phyloP scores from a whole-genome alignment of 345 rosid genomes.

The Dipteronia dyeriana region DNA sequence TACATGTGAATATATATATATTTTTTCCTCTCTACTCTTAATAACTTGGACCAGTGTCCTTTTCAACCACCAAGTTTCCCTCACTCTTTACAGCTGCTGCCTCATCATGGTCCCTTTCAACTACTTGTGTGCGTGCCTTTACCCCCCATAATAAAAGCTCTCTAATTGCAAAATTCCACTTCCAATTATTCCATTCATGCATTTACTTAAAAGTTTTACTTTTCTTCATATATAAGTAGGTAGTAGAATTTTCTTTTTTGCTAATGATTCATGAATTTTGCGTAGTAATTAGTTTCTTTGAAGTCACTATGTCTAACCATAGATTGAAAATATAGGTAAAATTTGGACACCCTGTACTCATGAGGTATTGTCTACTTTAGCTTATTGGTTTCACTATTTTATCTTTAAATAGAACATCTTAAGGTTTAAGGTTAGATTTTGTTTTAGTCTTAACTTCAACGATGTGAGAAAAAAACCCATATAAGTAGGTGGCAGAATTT shows the following conservation, averaged over 20 bases:
- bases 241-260: background rate
- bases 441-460: no score
- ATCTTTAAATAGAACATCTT: no score
- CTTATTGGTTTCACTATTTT: no score
- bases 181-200: background rate
- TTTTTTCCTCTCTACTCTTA: conserved; percentile 8
- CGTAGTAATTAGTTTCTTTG: background rate
- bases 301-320: background rate
- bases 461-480: no score
- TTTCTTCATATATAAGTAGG: background rate
- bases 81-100: conserved; percentile 28
- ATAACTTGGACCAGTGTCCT: conserved; percentile 18
- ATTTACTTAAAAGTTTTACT: background rate
- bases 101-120: conserved; percentile 27
- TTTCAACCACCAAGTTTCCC: conserved; percentile 17
- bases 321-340: no score
- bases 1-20: background rate
- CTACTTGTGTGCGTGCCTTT: conserved; percentile 7
- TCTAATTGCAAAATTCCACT: background rate
- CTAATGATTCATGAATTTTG: background rate
- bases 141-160: conserved; percentile 2
- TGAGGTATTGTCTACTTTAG: no score
- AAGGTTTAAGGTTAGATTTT: no score
- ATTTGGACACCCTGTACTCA: no score
- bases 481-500: no score